phyloP scores from a whole-genome alignment of 2,329 filamentous ascomycete species.

The Pestalotiopsis sp. region DNA sequence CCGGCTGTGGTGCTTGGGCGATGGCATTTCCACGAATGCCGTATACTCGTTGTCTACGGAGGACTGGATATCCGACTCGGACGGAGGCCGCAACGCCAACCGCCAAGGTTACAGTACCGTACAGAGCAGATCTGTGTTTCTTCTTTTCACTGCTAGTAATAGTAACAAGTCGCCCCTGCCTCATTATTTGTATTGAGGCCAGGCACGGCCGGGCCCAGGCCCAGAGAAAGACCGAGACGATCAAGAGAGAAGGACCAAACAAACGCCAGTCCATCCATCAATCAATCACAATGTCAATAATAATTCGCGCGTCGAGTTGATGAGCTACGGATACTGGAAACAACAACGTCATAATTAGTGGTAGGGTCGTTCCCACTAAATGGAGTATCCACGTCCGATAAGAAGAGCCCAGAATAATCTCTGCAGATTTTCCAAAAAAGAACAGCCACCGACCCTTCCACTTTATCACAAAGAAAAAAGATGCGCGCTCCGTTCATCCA shows the following conservation, averaged over 20 bases:
- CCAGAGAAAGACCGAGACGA: no score
- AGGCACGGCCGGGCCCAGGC: background rate
- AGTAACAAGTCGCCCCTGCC: background rate
- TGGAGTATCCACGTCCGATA: slow-evolving; percentile 5
- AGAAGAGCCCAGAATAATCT: slow-evolving; percentile 4
- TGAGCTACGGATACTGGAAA: background rate
- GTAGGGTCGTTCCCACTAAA: slow-evolving; percentile 1
- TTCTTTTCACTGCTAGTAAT: background rate
- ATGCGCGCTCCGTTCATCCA: background rate
- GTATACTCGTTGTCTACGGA: background rate
- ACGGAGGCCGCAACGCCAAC: background rate
- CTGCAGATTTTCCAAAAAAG: background rate
- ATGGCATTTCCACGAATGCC: background rate
- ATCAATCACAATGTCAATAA: background rate
- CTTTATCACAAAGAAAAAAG: background rate
- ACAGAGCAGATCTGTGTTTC: background rate
- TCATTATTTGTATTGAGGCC: background rate
- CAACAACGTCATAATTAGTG: background rate
- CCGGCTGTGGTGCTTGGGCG: background rate
- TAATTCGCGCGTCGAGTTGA: background rate
- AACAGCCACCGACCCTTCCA: background rate
- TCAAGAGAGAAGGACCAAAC: background rate
- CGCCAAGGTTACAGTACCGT: background rate
- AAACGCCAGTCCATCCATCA: background rate
- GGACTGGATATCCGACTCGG: background rate